Evolutionary conservation across 306 rosid species (phyloP), one percentile per base, ranked within the genome.

Genomic region (Clitoria ternatea): DNA sequence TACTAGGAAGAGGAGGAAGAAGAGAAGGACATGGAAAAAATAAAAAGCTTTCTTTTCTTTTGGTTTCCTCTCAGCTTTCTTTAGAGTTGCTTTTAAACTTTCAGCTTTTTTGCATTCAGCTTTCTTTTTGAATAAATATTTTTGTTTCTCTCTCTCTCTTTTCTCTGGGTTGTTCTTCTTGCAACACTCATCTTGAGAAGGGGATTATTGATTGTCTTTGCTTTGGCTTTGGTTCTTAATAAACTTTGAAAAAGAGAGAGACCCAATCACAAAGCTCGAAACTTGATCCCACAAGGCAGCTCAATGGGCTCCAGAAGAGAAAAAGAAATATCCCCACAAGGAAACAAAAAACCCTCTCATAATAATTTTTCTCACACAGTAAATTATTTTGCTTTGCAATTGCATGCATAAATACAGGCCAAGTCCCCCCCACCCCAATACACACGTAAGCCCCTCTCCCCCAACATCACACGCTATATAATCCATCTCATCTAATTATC

Each of bases 211-310:
- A 81, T 80, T 80, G 85, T 85, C 65, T 65, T 83, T 76, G 88
- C 69, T 69, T 76, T 63, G 9, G 7, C 10, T 37, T 13, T 9
- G 7, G 13, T 61, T 70, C 88, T 90, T 82, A 82, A 82, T 82
- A 85, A 84, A 75, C 92, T 74, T 72, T 72, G 81, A 57, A 71
- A 78, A 66, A 79, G 85, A 71, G 76, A 74, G 70, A 55, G 84
- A 81, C 68, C 91, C 96, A 85, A 87, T 87, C 84, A 79, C 82
- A 73, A 77, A 23, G 94, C 83, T 90, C 69, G 83, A 77, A 85
- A 85, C 85, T 81, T 83, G 96, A 90, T 88, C 98, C 96, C 96
- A 88, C 96, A 83, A 70, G 81, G 81, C 79, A 82, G 73, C 66
- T 66, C 70, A 60, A 84, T 86, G 96, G 98, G 97, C 90, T 88